These are phyloP conservation scores for Ziziphus jujuba DNA, from an alignment of 306 rosid species.

Conservation along the genomic window DNA sequence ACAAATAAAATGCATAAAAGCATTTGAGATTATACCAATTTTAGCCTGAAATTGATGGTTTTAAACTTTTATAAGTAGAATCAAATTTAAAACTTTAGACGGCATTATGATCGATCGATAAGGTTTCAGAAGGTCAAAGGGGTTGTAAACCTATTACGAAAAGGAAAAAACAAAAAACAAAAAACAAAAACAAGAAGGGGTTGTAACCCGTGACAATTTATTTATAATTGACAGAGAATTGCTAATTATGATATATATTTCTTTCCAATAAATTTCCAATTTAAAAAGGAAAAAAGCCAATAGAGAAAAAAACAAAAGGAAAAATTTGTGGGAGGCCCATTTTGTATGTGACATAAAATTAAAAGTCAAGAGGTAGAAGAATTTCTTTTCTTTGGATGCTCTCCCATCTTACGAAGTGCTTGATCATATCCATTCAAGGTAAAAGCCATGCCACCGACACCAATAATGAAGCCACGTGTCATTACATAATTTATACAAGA, in stretches of 20 bases:
- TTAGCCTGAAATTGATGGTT: no score
- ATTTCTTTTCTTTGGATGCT: slow-evolving; percentile 14
- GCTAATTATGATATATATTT: background rate
- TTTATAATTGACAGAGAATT: background rate
- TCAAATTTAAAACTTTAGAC: no score
- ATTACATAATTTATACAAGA: background rate
- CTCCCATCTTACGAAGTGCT: background rate
- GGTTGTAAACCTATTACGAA: no score
- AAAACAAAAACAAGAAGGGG: no score
- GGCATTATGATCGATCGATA: no score
- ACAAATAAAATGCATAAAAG: no score
- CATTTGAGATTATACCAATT: no score
- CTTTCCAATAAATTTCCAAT: background rate
- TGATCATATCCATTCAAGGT: slow-evolving; percentile 2
- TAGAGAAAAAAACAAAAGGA: no score
- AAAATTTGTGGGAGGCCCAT: background rate
- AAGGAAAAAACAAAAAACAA: no score
- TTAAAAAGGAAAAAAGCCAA: background rate
- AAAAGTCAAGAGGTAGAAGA: background rate
- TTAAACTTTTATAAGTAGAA: no score
- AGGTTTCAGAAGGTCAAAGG: background rate
- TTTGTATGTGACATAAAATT: slow-evolving; percentile 5
- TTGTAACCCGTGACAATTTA: background rate
- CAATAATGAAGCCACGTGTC: slow-evolving; percentile 17
- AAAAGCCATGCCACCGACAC: slow-evolving; percentile 47